Conservation (phyloP, 768 basidiomycete genomes). For the Kwoniella heveanensis region DNA sequence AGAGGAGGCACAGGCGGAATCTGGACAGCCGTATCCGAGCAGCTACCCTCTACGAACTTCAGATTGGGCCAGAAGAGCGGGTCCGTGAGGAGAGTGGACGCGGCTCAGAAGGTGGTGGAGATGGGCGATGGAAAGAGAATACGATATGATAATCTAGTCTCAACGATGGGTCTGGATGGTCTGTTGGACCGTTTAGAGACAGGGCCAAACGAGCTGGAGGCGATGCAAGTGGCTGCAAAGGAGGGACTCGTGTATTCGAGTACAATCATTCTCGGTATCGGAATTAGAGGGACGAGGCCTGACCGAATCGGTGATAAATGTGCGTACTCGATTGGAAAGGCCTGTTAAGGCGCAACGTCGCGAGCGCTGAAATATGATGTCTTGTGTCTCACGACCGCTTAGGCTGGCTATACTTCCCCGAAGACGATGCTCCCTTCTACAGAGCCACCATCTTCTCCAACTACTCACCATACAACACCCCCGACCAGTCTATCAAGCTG, state of each 20-base stretch:
- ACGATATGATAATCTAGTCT: constrained; percentile 53
- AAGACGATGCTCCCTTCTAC: constrained; percentile 58
- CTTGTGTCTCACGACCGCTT: no score
- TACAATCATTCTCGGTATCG: constrained; percentile 57
- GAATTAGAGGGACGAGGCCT: constrained; percentile 55
- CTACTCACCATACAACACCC: constrained; percentile 57
- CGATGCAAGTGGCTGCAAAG: constrained; percentile 29
- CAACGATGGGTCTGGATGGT: constrained; percentile 55
- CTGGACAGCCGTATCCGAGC: constrained; percentile 57
- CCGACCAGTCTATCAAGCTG: constrained; percentile 38
- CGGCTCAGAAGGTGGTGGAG: constrained; percentile 45
- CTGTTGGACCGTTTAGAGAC: constrained; percentile 45
- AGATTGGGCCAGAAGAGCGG: constrained; percentile 44
- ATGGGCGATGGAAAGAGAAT: constrained; percentile 53
- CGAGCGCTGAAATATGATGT: no score
- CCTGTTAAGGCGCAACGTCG: no score
- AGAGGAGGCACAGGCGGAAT: constrained; percentile 58
- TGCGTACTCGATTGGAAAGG: constrained; percentile 21
- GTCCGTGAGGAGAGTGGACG: constrained; percentile 47
- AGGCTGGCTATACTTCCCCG: constrained; percentile 55
- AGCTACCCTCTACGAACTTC: constrained; percentile 42
- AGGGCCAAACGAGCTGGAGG: constrained; percentile 31
- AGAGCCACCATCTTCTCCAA: constrained; percentile 58
- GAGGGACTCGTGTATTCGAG: constrained; percentile 54
- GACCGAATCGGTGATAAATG: constrained; percentile 57